A percentile compares a stretch with the other conserved stretches of the same genome.
phyloP scores from a whole-genome alignment of 768 basidiomycete genomes.

The Roridomyces roridus region DNA sequence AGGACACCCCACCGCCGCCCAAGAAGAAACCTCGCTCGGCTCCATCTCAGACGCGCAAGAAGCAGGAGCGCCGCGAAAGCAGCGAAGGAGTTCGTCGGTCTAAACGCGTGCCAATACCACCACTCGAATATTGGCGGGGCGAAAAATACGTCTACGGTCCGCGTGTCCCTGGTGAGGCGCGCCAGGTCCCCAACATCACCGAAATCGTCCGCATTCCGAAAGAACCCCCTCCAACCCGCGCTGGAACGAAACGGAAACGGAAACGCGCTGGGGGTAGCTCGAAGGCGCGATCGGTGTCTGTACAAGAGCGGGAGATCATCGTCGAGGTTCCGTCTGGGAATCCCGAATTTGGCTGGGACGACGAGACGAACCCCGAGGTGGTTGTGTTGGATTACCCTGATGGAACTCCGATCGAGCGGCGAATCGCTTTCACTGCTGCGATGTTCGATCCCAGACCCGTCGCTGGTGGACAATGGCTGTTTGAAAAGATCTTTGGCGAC shows the following conservation, averaged over 20 bases:
- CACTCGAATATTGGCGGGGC: slow-evolving; percentile 92
- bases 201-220: slow-evolving; percentile 65
- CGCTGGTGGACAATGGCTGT: slow-evolving; percentile 78
- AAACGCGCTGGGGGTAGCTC: too few relatives aligned
- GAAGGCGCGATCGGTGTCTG: too few relatives aligned
- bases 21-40: slow-evolving; percentile 5
- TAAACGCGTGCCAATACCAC: slow-evolving; percentile 67
- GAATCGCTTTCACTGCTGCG: slow-evolving; percentile 82
- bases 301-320: slow-evolving; percentile 32
- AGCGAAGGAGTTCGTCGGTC: slow-evolving; percentile 71
- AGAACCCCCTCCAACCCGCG: slow-evolving; percentile 1
- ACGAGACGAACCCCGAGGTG: slow-evolving; percentile 71
- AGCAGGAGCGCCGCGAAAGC: slow-evolving; percentile 9
- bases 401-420: slow-evolving; percentile 65
- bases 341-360: slow-evolving; percentile 87
- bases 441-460: slow-evolving; percentile 59
- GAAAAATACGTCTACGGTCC: slow-evolving; percentile 88
- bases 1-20: slow-evolving; percentile 6
- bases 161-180: slow-evolving; percentile 42
- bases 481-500: slow-evolving; percentile 92
- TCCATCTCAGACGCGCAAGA: not conserved
- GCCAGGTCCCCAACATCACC: slow-evolving; percentile 71
- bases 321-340: slow-evolving; percentile 32
- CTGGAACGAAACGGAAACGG: too few relatives aligned
- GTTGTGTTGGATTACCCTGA: slow-evolving; percentile 73